These are phyloP conservation scores for Eucalyptus decipiens DNA, from an alignment of 345 rosid species.

Conservation along the genomic window DNA sequence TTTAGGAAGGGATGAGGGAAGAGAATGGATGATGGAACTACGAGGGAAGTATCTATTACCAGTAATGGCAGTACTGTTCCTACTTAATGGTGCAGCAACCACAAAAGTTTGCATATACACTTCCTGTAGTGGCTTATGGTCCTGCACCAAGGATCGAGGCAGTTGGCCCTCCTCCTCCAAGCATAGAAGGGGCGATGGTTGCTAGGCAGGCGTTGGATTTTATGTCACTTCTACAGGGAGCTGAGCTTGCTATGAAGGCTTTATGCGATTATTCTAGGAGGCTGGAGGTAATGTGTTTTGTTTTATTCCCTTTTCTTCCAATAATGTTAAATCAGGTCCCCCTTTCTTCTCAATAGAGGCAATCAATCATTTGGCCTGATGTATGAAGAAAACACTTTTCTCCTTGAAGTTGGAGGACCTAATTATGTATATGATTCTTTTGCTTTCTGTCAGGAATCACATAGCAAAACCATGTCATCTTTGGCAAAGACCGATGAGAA, in stretches of 20 bases:
- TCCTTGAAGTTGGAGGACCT: not conserved
- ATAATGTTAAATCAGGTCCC: too few species aligned
- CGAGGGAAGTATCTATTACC: conserved; percentile 1
- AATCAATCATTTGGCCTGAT: not conserved
- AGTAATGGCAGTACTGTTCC: conserved; percentile 5
- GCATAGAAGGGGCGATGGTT: conserved; percentile 36
- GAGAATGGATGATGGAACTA: conserved; percentile 57
- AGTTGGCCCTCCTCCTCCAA: conserved; percentile 7
- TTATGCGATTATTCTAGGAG: conserved; percentile 16
- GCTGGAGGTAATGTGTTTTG: conserved; percentile 40
- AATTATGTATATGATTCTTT: not conserved
- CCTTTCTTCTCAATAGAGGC: not conserved
- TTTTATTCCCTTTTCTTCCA: not conserved
- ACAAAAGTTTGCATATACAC: conserved; percentile 1
- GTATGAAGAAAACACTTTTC: not conserved
- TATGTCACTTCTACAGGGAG: conserved; percentile 53
- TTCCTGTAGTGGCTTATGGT: not conserved
- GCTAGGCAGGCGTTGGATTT: not conserved
- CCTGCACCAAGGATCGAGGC: conserved; percentile 9
- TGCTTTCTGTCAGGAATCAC: conserved; percentile 53
- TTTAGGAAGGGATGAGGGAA: conserved; percentile 75
- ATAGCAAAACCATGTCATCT: conserved; percentile 43
- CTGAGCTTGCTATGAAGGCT: conserved; percentile 62
- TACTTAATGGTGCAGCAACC: conserved; percentile 11
- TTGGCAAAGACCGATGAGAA: conserved; percentile 66